Evolutionary conservation across 2,329 filamentous ascomycete genomes (phyloP), one percentile per base, ranked within the genome.

Genomic region (Penicillium nordicum): DNA sequence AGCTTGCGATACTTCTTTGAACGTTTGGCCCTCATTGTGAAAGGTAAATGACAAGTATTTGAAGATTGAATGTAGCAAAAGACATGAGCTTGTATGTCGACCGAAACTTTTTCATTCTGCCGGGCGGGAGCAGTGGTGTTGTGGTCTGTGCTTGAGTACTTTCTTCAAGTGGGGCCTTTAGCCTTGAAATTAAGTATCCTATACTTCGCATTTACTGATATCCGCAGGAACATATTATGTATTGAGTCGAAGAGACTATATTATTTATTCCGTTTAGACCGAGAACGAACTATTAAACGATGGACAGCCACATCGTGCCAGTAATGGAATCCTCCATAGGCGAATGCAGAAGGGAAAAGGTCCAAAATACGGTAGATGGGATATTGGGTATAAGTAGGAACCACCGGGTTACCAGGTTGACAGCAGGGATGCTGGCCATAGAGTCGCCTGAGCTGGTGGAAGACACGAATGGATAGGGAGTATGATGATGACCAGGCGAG

Each of bases 1-100:
- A 97, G 86, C 85, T 97, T 97, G 71, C 87, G 85, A 74, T 91
- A 92, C 67, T 88, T 86, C 75, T 89, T 88, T 41, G 80, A 82
- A 58, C 84, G 80, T 76, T 89, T 90, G 52, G 85, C 86, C 68
- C 85, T 81, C 84, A 88, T 89, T 47, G 67, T 82, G 73, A 55
- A 59, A 43, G 55, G 48, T 49, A 53, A 44, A 3, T 38, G 29
- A 57, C 25, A 49, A 41, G 50, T 30, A 40, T 53, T 47, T 53
- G 51, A 48, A 48, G 51, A 53, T 54, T 60, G 40, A 47, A 51
- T 41, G 52, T 41, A 45, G 43, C 50, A 44, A 57, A 38, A 29
- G 48, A 46, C 47, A 32, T 44, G 52, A 51, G 59, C 48, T 60
- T 58, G 54, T 27, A 40, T 47, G 51, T 41, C 53, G 53, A 63